Evolutionary conservation across 1,139 yeast genomes (phyloP).

Genomic region (Debaryomycetaceae sp.): DNA sequence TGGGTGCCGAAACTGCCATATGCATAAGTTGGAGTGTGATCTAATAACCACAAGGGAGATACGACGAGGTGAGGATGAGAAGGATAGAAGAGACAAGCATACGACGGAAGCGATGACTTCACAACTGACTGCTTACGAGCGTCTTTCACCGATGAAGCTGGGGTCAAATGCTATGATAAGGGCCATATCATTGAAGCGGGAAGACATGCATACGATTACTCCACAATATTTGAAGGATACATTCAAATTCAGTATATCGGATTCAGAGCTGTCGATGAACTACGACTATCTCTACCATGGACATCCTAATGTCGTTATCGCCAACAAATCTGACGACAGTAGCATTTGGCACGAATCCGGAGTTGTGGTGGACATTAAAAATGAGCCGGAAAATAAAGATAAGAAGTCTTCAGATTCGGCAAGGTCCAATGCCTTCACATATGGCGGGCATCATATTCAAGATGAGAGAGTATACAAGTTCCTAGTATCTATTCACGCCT

Average conservation of each 20-base stretch:
- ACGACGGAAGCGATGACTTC: too few species aligned
- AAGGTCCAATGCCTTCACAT: constrained; percentile 11
- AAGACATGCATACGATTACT: neutral
- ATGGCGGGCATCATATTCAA: constrained; percentile 13
- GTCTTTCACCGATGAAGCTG: too few species aligned
- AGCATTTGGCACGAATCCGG: constrained; percentile 28
- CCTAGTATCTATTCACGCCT: constrained; percentile 27
- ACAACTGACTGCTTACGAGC: too few species aligned
- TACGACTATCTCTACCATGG: constrained; percentile 24
- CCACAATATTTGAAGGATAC: constrained; percentile 18
- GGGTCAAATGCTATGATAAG: too few species aligned
- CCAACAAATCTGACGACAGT: constrained; percentile 17
- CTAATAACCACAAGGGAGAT: constrained; percentile 3
- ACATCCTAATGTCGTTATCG: constrained; percentile 26
- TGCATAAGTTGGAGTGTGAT: constrained; percentile 11
- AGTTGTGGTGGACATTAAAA: constrained; percentile 17
- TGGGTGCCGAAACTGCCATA: constrained; percentile 37
- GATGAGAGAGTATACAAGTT: constrained; percentile 16
- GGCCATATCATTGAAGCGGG: neutral
- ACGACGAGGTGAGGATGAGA: too few species aligned
- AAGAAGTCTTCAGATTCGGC: constrained; percentile 5
- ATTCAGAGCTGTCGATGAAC: constrained; percentile 14
- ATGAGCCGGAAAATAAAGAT: constrained; percentile 4
- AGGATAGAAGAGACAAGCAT: too few species aligned
- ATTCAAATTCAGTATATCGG: constrained; percentile 25